These are phyloP conservation scores for Ampelocalamus luodianensis DNA, from an alignment of 176 grass and related monocot genomes.

Conservation along the genomic window DNA sequence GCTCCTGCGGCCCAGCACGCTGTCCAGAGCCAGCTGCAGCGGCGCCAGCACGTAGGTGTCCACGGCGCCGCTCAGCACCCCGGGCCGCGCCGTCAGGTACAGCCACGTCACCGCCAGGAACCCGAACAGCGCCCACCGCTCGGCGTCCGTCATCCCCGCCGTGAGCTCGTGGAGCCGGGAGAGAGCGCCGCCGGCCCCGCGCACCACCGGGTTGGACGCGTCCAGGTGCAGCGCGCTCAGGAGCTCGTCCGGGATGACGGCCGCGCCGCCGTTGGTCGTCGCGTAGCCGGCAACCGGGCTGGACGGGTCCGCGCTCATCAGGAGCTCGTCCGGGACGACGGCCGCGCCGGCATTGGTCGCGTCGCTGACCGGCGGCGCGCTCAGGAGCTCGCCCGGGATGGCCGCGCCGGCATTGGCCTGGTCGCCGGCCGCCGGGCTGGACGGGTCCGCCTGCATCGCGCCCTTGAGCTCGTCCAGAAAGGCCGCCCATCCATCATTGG, in stretches of 20 bases:
- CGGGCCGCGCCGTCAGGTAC: constrained; percentile 89
- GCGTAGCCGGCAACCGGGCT: background rate
- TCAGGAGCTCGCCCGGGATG: constrained; percentile 15
- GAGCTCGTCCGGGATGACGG: constrained; percentile 12
- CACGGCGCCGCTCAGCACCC: constrained; percentile 77
- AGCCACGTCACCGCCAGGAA: constrained; percentile 58
- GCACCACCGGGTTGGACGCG: constrained; percentile 42
- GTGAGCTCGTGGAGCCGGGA: constrained; percentile 47
- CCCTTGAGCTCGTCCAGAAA: constrained; percentile 41
- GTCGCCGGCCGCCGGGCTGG: background rate
- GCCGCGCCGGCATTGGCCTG: background rate
- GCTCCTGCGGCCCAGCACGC: constrained; percentile 71
- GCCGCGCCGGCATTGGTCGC: background rate
- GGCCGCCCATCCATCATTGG: constrained; percentile 29
- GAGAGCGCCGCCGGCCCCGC: constrained; percentile 27
- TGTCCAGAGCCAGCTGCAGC: constrained; percentile 78
- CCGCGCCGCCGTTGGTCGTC: background rate
- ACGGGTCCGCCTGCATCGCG: constrained; percentile 29
- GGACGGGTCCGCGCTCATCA: background rate
- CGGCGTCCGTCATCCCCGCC: constrained; percentile 49
- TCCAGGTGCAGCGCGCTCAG: constrained; percentile 52
- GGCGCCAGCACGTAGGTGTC: constrained; percentile 86
- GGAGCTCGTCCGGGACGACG: background rate
- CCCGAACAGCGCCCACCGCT: constrained; percentile 60
- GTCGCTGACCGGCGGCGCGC: constrained; percentile 1